Base-by-base conservation (phyloP, 305 asterid genomes). In the Solanum hybrid region DNA sequence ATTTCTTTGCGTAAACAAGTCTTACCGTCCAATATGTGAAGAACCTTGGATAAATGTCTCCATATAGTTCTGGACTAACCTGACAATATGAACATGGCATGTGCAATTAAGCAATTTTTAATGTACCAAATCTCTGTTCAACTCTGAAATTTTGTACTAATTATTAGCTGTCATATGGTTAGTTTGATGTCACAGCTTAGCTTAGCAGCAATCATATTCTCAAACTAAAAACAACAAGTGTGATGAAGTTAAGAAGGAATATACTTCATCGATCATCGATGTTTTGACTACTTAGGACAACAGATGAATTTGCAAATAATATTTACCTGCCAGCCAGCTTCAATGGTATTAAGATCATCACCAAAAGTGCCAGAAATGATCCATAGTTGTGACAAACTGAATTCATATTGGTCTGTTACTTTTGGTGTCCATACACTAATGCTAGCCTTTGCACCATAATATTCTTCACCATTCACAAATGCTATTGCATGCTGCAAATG, bases 1-100 rank as follows among this genome's bases (percentile, higher is more conserved):
- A 33, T 33, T 78, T 32, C 34, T 32, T 32, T 0, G 34, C 34
- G 11, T 27, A 11, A 31, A 9, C 27, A 22, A 14, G 11, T 24
- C 82, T 68, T 90, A 97, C 99, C 90, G 98, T 97, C 98, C 99
- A 97, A 89, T 97, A 97, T 36, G 98, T 96, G 94, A 97, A 97
- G 91, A 97, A 90, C 87, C 90, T 65, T 2, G 90, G 87, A 72
- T 89, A 51, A 15, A 27, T 89, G 32, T 89, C 90, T 51, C 90
- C 90, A 29, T 89, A 89, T 26, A 89, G 38, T 65, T 80, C 68
- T 45, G 90, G 90, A 27, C 90, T 89, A 13, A 89, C 90, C 90
- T 89, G 90, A 80, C 75, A 89, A 79, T 57, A 89, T 79, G 57
- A 39, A 89, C 87, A 89, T 79, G 68, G 34, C 79, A 87, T 31